Conservation (phyloP, 73 alveolate genomes). For the Urostyla sp. region DNA sequence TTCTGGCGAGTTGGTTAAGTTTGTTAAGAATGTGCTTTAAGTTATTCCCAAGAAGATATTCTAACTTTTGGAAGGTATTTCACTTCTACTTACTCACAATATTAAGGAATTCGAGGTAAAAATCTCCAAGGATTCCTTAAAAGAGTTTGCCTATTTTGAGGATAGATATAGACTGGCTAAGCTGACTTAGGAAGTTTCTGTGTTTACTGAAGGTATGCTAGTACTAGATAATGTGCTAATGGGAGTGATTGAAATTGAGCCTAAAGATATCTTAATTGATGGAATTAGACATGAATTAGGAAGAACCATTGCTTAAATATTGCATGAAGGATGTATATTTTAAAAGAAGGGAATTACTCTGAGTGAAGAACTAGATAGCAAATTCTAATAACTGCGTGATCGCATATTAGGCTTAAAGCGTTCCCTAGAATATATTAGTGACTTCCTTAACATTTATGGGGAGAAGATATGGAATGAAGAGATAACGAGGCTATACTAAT, state of each 20-base stretch:
- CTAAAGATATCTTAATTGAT: conserved; percentile 94
- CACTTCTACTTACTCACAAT: conserved; percentile 78
- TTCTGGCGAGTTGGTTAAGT: conserved; percentile 94
- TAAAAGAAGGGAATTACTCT: conserved; percentile 55
- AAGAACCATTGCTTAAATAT: conserved; percentile 74
- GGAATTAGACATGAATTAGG: conserved; percentile 97
- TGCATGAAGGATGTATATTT: conserved; percentile 80
- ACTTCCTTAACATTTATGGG: conserved; percentile 89
- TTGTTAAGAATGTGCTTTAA: conserved; percentile 93
- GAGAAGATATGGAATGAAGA: conserved; percentile 94
- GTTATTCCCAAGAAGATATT: conserved; percentile 94
- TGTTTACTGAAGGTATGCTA: conserved; percentile 94
- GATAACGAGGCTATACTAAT: conserved; percentile 54
- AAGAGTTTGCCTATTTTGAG: conserved; percentile 92
- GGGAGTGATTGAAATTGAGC: conserved; percentile 98
- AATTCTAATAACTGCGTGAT: conserved; percentile 67
- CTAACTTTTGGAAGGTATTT: conserved; percentile 82
- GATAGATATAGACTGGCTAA: conserved; percentile 88
- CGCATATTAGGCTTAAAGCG: conserved; percentile 78
- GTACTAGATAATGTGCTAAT: conserved; percentile 89
- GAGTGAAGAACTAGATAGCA: conserved; percentile 65
- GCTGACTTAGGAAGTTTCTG: conserved; percentile 89
- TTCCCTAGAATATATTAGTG: conserved; percentile 87
- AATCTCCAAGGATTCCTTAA: conserved; percentile 88
- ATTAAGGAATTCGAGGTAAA: conserved; percentile 91